These are phyloP conservation scores for Lachnellula willkommii DNA, from an alignment of 2,329 filamentous ascomycete genomes.

Conservation along the genomic window DNA sequence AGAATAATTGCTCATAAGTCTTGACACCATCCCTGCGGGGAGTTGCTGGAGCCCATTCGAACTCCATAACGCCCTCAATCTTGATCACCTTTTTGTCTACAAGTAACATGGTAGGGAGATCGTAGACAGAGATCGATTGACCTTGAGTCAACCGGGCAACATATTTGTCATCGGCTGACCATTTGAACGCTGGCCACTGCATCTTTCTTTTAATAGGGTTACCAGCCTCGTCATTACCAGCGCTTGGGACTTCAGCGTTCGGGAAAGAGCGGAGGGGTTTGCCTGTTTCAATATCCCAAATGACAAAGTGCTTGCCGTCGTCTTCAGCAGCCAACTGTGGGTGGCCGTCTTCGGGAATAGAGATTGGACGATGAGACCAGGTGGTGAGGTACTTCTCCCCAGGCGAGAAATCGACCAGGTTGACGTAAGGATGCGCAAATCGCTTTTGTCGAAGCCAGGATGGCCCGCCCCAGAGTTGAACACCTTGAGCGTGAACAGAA, in stretches of 20 bases:
- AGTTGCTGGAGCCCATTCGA: conserved; percentile 90
- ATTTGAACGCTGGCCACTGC: conserved; percentile 99
- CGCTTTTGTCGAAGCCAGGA: conserved; percentile 87
- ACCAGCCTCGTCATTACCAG: conserved; percentile 54
- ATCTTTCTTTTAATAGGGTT: conserved; percentile 80
- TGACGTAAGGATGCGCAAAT: conserved; percentile 92
- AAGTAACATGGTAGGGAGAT: conserved; percentile 81
- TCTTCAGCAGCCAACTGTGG: conserved; percentile 82
- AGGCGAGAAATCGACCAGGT: conserved; percentile 93
- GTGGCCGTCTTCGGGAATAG: conserved; percentile 82
- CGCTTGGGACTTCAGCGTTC: conserved; percentile 72
- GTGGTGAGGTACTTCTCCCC: conserved; percentile 89
- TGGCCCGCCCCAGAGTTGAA: conserved; percentile 91
- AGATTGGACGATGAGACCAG: conserved; percentile 92
- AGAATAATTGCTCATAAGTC: conserved; percentile 90
- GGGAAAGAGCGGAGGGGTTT: conserved; percentile 90
- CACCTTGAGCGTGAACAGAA: conserved; percentile 91
- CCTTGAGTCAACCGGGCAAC: conserved; percentile 86
- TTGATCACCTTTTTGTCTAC: conserved; percentile 90
- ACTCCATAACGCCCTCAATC: conserved; percentile 94
- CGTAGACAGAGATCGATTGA: conserved; percentile 85
- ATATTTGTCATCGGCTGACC: conserved; percentile 96
- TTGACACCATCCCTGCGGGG: conserved; percentile 80
- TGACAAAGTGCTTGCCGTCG: conserved; percentile 98
- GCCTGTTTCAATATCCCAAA: conserved; percentile 91